A percentile compares a stretch with the other conserved stretches of the same genome.
phyloP scores from a whole-genome alignment of 805 yeast genomes.

The Cyberlindnera subsufficiens region DNA sequence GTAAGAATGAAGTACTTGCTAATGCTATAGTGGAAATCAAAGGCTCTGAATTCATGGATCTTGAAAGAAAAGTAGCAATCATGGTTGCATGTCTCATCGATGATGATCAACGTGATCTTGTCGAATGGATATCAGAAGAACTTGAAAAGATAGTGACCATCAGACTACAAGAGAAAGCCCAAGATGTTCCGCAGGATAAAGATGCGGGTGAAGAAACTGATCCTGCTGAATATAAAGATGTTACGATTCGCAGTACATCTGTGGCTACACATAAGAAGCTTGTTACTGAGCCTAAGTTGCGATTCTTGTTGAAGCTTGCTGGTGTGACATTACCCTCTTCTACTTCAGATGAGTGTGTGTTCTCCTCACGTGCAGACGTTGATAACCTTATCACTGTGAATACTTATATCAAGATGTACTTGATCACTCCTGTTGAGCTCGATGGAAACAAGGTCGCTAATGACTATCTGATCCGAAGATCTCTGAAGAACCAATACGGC shows the following conservation, averaged over 20 bases:
- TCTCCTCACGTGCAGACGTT: constrained; percentile 29
- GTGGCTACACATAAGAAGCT: constrained; percentile 23
- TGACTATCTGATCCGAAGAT: constrained; percentile 26
- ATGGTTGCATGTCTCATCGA: constrained; percentile 43
- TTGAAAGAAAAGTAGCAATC: constrained; percentile 45
- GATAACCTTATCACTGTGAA: constrained; percentile 29
- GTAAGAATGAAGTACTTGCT: constrained; percentile 10
- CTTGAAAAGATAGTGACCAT: constrained; percentile 27
- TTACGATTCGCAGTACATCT: constrained; percentile 18
- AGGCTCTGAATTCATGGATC: constrained; percentile 20
- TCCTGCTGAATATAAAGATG: constrained; percentile 1
- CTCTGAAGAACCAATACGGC: constrained; percentile 29
- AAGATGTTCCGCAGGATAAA: constrained; percentile 7
- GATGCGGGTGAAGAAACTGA: constrained; percentile 5
- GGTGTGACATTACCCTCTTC: constrained; percentile 41
- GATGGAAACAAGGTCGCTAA: constrained; percentile 29
- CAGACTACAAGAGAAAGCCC: constrained; percentile 16
- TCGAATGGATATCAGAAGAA: constrained; percentile 39
- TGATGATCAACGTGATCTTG: constrained; percentile 34
- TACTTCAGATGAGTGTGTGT: constrained; percentile 33
- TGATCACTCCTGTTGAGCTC: constrained; percentile 29
- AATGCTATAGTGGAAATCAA: constrained; percentile 24
- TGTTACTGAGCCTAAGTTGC: constrained; percentile 41
- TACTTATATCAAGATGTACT: constrained; percentile 37
- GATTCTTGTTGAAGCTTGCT: constrained; percentile 40